Conservation (phyloP, 345 rosid genomes). For the Linum trigynum region DNA sequence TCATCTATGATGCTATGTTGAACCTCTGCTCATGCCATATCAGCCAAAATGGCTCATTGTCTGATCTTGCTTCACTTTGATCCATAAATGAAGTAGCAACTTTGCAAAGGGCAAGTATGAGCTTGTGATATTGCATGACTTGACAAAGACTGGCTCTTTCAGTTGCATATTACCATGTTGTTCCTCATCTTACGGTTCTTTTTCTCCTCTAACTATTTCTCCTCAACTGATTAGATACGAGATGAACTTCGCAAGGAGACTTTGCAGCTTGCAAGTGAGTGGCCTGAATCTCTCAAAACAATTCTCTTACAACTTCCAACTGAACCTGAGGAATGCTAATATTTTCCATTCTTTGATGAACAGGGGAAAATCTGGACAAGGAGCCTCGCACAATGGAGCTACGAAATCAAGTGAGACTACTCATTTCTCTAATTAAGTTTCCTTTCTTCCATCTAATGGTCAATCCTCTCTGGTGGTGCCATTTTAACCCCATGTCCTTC, state of each 20-base stretch:
- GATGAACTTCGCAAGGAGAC: slow-evolving; percentile 89
- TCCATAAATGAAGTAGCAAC: neutral
- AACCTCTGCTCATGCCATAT: neutral
- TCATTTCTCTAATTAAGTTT: neutral
- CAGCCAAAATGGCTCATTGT: neutral
- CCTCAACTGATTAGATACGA: slow-evolving; percentile 42
- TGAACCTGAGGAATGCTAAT: neutral
- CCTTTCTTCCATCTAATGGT: neutral
- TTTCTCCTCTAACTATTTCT: neutral
- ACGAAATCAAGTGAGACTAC: slow-evolving; percentile 51
- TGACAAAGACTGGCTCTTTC: neutral
- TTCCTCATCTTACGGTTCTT: too few relatives aligned
- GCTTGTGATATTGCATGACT: neutral
- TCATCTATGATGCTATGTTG: neutral
- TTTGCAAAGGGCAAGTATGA: too few relatives aligned
- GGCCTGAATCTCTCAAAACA: neutral
- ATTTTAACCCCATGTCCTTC: neutral
- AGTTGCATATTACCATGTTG: too few relatives aligned
- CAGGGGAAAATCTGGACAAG: slow-evolving; percentile 76
- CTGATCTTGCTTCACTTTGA: neutral
- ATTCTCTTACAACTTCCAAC: neutral
- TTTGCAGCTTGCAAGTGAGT: slow-evolving; percentile 83
- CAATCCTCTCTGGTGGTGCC: neutral
- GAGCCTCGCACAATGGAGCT: slow-evolving; percentile 81
- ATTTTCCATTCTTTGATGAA: slow-evolving; percentile 7